These are phyloP conservation scores for Echeveria elegans DNA, from an alignment of 164 flowering plant genomes.

Conservation along the genomic window DNA sequence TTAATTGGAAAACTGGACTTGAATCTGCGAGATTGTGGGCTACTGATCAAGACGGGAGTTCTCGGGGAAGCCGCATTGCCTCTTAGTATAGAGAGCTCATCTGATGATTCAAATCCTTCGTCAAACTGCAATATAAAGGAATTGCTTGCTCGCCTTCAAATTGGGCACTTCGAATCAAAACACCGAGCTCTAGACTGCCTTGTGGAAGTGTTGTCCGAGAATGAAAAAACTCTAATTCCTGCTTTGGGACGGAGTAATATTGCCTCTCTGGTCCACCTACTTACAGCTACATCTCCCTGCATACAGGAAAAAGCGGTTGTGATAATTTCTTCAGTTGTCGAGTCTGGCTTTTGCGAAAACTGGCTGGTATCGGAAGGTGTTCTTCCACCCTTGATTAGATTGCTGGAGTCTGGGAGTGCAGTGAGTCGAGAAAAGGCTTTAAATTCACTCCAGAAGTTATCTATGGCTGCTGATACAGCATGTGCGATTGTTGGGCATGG, in stretches of 20 bases:
- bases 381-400: constrained; percentile 73
- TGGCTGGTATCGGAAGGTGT: constrained; percentile 85
- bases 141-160: constrained; percentile 87
- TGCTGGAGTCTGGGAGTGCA: constrained; percentile 65
- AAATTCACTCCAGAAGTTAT: constrained; percentile 69
- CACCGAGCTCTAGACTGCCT: constrained; percentile 69
- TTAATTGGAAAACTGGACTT: constrained; percentile 64
- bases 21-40: constrained; percentile 70
- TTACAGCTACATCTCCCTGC: constrained; percentile 58
- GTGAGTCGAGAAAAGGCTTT: constrained; percentile 72
- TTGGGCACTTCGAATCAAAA: constrained; percentile 80
- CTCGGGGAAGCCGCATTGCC: constrained; percentile 53
- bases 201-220: constrained; percentile 66
- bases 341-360: constrained; percentile 64
- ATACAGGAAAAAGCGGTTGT: constrained; percentile 67
- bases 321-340: constrained; percentile 67
- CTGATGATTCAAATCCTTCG: constrained; percentile 28
- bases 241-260: constrained; percentile 62
- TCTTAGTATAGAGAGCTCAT: constrained; percentile 21
- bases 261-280: constrained; percentile 67
- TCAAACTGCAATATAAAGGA: constrained; percentile 35
- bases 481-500: constrained; percentile 90
- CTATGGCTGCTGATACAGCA: constrained; percentile 67
- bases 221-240: constrained; percentile 57
- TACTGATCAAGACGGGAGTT: constrained; percentile 75